Evolutionary conservation across 495 filamentous ascomycete genomes (phyloP).

Genomic region (Endocarpon pusillum): DNA sequence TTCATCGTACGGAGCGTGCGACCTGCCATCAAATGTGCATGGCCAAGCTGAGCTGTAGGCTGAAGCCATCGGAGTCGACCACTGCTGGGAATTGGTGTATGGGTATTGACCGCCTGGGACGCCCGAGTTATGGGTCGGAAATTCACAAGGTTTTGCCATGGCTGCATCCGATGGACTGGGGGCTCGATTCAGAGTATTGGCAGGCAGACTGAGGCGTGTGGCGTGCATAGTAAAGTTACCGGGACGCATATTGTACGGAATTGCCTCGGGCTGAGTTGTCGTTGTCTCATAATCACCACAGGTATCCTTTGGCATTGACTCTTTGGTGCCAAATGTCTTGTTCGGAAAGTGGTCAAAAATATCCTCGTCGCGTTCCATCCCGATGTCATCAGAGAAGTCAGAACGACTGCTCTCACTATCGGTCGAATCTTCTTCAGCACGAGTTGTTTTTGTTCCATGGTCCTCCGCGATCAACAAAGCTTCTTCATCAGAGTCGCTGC

Average conservation of each 20-base stretch:
- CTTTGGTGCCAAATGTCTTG: not conserved
- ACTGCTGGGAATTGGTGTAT: not conserved
- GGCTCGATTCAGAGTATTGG: conserved; percentile 4
- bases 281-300: not conserved
- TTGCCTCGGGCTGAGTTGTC: not conserved
- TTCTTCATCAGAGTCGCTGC: too few relatives aligned
- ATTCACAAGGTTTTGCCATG: conserved; percentile 10
- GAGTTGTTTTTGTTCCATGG: too few relatives aligned
- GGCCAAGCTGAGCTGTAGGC: conserved; percentile 1
- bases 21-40: conserved; percentile 1
- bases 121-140: not conserved
- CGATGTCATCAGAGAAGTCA: too few relatives aligned
- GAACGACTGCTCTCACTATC: too few relatives aligned
- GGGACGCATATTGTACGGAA: not conserved
- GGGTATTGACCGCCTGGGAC: not conserved
- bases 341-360: not conserved
- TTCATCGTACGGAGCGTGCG: conserved; percentile 1
- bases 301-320: not conserved
- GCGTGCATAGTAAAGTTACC: not conserved
- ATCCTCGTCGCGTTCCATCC: too few relatives aligned
- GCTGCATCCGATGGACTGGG: conserved; percentile 20
- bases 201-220: not conserved
- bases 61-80: conserved; percentile 3
- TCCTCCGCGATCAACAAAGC: too few relatives aligned
- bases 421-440: too few relatives aligned